Evolutionary conservation across 345 rosid genomes (phyloP), one percentile per base, ranked within the genome.

Genomic region (Moricandia moricandioides): DNA sequence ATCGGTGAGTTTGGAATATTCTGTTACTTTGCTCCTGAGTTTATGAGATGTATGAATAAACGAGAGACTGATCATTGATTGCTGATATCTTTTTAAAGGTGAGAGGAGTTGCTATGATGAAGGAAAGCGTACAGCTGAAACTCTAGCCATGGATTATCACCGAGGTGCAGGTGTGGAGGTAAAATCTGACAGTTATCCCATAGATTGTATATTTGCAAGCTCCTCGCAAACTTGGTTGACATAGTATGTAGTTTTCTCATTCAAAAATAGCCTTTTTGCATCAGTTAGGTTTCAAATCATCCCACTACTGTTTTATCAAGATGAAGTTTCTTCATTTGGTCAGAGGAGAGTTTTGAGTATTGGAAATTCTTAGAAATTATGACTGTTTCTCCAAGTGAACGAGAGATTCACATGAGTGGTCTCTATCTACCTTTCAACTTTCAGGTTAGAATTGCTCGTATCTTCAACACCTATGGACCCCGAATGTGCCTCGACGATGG

Each of bases 401-500:
- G n/a, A n/a, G n/a, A n/a, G n/a, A n/a, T n/a, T n/a, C n/a, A n/a
- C n/a, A n/a, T n/a, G n/a, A n/a, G n/a, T n/a, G n/a, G n/a, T n/a
- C n/a, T n/a, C n/a, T n/a, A n/a, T n/a, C n/a, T 68, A n/a, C 12
- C 0, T 27, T 78, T 58, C 43, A 69, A 17, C 55, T 78, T 65
- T 65, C 87, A 95, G 99, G 99, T 95, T 18, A 89, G 99, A 34
- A 95, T 95, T 85, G 97, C 98, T 77, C 97, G 99, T 67, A 95
- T 95, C 17, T 95, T 95, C 73, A 95, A 92, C 80, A 95, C 99
- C 2, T 95, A 95, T 77, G 99, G 99, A 63, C 99, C 99, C 70
- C 89, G 98, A 55, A 95, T 95, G 98, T 92, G 99, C 78, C 85
- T 95, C 40, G 99, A 95, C 76, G 99, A 95, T 82, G 99, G 99